Evolutionary conservation across 768 basidiomycete species (phyloP).

Genomic region (Tulasnella sp.): DNA sequence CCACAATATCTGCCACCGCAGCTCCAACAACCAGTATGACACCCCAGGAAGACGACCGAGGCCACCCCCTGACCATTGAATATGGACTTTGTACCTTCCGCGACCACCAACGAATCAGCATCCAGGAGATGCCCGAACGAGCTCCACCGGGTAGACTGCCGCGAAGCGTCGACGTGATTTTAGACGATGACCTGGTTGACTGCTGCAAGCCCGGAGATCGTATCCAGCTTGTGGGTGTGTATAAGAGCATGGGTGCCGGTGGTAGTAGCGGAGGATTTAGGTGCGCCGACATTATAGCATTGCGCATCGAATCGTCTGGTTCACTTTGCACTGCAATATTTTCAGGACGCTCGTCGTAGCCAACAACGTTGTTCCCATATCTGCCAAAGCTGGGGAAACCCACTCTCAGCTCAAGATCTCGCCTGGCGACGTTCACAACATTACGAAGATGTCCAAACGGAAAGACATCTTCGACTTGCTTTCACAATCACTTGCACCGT

Average conservation of each 20-base stretch:
- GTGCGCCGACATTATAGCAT: slow-evolving; percentile 40
- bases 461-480: slow-evolving; percentile 80
- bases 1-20: slow-evolving; percentile 73
- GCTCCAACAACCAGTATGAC: slow-evolving; percentile 81
- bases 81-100: slow-evolving; percentile 86
- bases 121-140: slow-evolving; percentile 99
- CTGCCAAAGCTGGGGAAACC: slow-evolving; percentile 90
- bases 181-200: slow-evolving; percentile 96
- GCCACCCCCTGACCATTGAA: slow-evolving; percentile 78
- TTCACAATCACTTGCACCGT: slow-evolving; percentile 92
- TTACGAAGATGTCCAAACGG: slow-evolving; percentile 87
- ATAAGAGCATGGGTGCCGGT: slow-evolving; percentile 89
- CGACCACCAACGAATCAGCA: slow-evolving; percentile 95
- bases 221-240: slow-evolving; percentile 92
- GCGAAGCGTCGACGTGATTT: slow-evolving; percentile 87
- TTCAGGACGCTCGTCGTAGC: slow-evolving; percentile 83
- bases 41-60: slow-evolving; percentile 88
- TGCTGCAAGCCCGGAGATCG: slow-evolving; percentile 97
- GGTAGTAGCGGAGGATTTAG: slow-evolving; percentile 81
- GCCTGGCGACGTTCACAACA: slow-evolving; percentile 88
- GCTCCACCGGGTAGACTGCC: slow-evolving; percentile 96
- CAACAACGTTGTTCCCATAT: slow-evolving; percentile 90
- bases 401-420: slow-evolving; percentile 89
- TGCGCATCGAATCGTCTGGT: slow-evolving; percentile 12
- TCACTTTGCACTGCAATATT: slow-evolving; percentile 17